Base-by-base conservation (phyloP, 768 basidiomycete genomes). In the Neoboletus magnificus region DNA sequence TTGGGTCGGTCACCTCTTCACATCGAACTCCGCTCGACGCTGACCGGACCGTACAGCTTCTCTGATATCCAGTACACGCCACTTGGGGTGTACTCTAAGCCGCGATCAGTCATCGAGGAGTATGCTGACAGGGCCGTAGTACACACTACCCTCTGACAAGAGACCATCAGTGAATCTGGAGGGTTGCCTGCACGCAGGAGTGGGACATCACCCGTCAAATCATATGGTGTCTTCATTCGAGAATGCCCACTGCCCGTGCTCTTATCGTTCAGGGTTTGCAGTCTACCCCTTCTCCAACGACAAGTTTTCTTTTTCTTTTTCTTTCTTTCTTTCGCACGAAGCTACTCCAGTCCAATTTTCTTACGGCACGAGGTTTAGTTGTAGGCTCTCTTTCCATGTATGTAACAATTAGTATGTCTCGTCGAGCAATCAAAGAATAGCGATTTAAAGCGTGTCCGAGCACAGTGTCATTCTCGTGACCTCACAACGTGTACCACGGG, bases 41-140 rank as follows among this genome's bases (percentile, higher is more conserved):
- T 64, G 55, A 66, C 56, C 7, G 23, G 16, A n/a, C 15, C 42
- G 12, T 20, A 15, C 42, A 68, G 73, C 20, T 70, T 71, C 39
- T 51, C 63, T 42, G 65, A 76, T 9, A 67, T 76, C 16, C 30
- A 51, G 18, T 79, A 76, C 55, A 57, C 59, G 46, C 71, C 77
- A 1, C 62, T 79, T 8, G 79, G 75, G 2, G 63, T 71, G 48
- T 81, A 77, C 55, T 62, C 61, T 18, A 69, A 74, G 60, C 80
- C 80, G 5, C 64, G 61, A 36, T 79, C 77, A 43, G 79, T 82
- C 12, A 80, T 82, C 48, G 73, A 79, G 42, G 75, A 77, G 60
- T 79, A 76, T 54, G 58, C 48, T 33, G 47, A 36, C 29, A 30
- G 37, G 39, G 46, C 25, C n/a, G 50, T 61, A 60, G 57, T 7